A percentile compares a stretch with the other conserved stretches of the same genome.
phyloP scores from a whole-genome alignment of 352 stramenopile genomes.

The Globisporangium barbulae region DNA sequence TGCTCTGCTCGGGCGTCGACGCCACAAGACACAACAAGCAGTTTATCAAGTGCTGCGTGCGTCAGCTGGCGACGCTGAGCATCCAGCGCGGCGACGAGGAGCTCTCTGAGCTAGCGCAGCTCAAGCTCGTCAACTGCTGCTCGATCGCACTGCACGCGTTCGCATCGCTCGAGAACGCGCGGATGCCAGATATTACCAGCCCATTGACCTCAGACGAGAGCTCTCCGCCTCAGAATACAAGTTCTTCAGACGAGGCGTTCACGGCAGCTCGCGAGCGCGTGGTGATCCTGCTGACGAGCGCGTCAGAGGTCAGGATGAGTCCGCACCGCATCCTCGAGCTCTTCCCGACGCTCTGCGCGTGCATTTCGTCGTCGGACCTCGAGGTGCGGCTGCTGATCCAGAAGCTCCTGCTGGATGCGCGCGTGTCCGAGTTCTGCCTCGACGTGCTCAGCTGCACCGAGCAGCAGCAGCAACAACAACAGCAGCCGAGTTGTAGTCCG shows the following conservation, averaged over 20 bases:
- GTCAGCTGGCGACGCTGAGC: conserved; percentile 69
- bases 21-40: conserved; percentile 49
- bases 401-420: conserved; percentile 50
- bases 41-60: conserved; percentile 70
- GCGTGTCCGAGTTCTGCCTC: conserved; percentile 53
- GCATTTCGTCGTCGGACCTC: conserved; percentile 64
- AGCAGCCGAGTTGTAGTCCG: background rate
- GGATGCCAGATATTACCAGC: background rate
- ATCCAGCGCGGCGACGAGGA: conserved; percentile 56
- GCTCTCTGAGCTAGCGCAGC: conserved; percentile 40
- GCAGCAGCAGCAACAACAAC: background rate
- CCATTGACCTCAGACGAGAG: background rate
- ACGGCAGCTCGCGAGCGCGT: conserved; percentile 52
- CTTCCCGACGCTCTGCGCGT: conserved; percentile 73
- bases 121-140: conserved; percentile 60
- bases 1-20: conserved; percentile 65
- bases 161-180: conserved; percentile 33
- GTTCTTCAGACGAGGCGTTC: conserved; percentile 2
- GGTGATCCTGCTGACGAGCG: conserved; percentile 62
- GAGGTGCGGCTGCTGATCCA: conserved; percentile 71
- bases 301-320: conserved; percentile 47
- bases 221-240: background rate
- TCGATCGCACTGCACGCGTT: conserved; percentile 48
- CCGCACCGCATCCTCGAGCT: conserved; percentile 63
- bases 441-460: conserved; percentile 27